Evolutionary conservation across 495 filamentous ascomycete genomes (phyloP), one percentile per base, ranked within the genome.

Genomic region (Penicillium canescens): DNA sequence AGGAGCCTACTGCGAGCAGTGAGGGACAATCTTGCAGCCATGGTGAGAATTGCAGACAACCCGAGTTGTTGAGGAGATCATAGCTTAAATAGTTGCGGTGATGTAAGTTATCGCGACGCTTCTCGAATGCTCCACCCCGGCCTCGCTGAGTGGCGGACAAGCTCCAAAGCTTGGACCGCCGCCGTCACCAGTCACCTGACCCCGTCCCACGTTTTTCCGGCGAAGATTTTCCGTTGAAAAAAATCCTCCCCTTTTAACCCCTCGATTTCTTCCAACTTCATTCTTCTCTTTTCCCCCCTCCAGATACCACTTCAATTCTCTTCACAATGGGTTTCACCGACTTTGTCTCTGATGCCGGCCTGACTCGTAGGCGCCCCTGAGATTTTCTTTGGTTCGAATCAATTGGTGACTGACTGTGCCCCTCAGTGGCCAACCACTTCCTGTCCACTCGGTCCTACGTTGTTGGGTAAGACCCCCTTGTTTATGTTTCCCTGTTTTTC

Each of bases 301-400:
- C 56, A 64, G 39, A 53, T 40, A 35, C 45, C 52, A 65, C 54
- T 59, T 56, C 55, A 51, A 44, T 37, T 61, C 56, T 54, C 43
- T 69, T 73, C 70, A 86, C 69, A 65, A 98, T 98, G 94, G 94
- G 94, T 77, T 97, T 98, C 85, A 86, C 87, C 60, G 92, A 98
- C 79, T 84, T 98, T 61, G 74, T 88, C 71, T 84, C 87, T 68
- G 92, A 94, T 63, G 82, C 89, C 79, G 92, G 94, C 70, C 81
- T 94, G 52, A 82, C 89, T 70, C 71, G 92, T 96, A 86, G 67
- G 90, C 75, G 50, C 53, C 64, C 52, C 61, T 56, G 59, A 54
- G 53, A 42, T 52, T 52, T 61, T 53, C 57, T 59, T 55, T 62
- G 51, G 44, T 42, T 64, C 41, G 51, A 53, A 52, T 51, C 52